Conservation (phyloP, 768 basidiomycete species). For the Rhodotorula babjevae region DNA sequence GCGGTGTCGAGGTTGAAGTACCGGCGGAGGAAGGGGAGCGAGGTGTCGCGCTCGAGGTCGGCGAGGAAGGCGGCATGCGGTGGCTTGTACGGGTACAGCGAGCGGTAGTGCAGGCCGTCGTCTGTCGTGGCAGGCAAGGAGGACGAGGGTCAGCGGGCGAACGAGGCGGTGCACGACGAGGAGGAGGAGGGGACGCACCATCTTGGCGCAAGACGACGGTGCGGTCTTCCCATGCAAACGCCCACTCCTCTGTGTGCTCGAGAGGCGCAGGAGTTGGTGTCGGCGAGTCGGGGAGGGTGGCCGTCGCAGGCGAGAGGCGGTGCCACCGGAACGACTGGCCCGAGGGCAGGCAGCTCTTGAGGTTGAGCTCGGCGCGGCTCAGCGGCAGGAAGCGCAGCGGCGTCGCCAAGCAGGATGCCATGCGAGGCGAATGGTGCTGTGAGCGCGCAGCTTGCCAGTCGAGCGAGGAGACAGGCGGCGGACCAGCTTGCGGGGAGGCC, state of each 20-base stretch:
- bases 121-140: background rate
- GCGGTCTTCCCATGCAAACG: constrained; percentile 72
- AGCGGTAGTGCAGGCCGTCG: constrained; percentile 54
- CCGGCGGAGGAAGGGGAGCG: constrained; percentile 67
- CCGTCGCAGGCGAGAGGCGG: constrained; percentile 46
- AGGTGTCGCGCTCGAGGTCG: constrained; percentile 57
- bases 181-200: constrained; percentile 45
- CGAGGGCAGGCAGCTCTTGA: constrained; percentile 70
- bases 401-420: constrained; percentile 25
- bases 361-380: constrained; percentile 64
- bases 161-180: background rate
- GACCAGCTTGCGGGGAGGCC: no score
- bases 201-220: constrained; percentile 78
- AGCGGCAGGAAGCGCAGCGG: constrained; percentile 62
- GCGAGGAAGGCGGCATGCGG: constrained; percentile 40
- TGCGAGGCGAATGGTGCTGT: no score
- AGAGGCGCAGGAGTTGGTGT: background rate
- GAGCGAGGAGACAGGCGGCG: no score
- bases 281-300: constrained; percentile 23
- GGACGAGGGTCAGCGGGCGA: background rate
- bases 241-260: constrained; percentile 60
- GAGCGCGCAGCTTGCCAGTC: no score
- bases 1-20: constrained; percentile 86
- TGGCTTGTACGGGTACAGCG: constrained; percentile 56
- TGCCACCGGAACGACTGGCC: constrained; percentile 86